Evolutionary conservation across 139 green algal species (phyloP), one percentile per base, ranked within the genome.

Genomic region (Diplosphaera chodatii): DNA sequence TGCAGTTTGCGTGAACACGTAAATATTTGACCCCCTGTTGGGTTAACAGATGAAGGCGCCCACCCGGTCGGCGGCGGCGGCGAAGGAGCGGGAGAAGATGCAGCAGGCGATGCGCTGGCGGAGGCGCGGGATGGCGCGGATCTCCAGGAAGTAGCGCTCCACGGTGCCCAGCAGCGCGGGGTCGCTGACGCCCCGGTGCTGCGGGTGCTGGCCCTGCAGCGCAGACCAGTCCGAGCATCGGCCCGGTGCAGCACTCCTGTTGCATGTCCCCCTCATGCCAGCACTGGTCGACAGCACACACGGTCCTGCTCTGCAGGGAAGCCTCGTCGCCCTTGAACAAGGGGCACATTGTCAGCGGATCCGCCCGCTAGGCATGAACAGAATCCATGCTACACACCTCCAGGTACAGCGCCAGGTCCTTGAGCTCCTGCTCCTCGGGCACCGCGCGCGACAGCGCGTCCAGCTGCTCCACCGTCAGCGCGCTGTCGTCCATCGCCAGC

Each of bases 101-200:
- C 92, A 80, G 56, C 78, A 83, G 31, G 76, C 65, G 55, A 96
- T 87, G 31, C 91, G 80, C 67, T 90, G 67, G 28, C 80, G 70
- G 48, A 94, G 77, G 34, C 88, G 85, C 6, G 88, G 88, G 41
- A 96, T 86, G 65, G 72, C 74, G 81, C 88, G 90, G 13, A 96
- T 81, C 76, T 91, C 85, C 63, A 85, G 33, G 72, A 94, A 94
- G 80, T 90, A 96, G 20, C 84, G 80, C 80, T 96, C 91, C 29
- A 90, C 85, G 0, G 80, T 86, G 56, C 86, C 91, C 63, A 96
- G 88, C 59, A 76, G 75, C 1, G 68, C 70, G 22, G 75, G 68
- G n/a, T 92, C 83, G 31, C 67, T 73, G 23, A 84, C 21, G 8
- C 78, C 83, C 25, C 64, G 67, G 79, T 90, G 76, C 63, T 81